Conservation (phyloP, 2,329 filamentous ascomycete species). For the Dryadomyces sulphureus region DNA sequence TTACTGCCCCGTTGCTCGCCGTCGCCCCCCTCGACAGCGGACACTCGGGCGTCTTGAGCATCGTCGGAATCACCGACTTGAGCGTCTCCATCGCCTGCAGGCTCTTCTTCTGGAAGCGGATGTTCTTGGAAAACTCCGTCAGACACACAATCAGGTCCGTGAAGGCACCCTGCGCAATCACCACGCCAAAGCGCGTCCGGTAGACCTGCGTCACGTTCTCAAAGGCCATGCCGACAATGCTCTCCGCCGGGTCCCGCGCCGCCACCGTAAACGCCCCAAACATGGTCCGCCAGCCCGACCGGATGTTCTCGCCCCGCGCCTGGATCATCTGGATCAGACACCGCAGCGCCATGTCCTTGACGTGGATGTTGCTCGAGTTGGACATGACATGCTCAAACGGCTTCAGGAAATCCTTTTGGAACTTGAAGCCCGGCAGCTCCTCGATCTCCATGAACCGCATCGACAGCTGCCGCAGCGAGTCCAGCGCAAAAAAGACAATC, state of each 20-base stretch:
- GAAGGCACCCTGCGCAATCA: conserved; percentile 93
- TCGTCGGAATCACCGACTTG: conserved; percentile 84
- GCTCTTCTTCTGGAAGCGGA: conserved; percentile 97
- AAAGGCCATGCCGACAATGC: conserved; percentile 90
- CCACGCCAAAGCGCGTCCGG: conserved; percentile 85
- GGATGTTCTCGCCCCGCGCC: conserved; percentile 87
- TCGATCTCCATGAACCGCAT: conserved; percentile 99
- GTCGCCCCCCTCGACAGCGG: too few species aligned
- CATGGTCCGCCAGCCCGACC: conserved; percentile 98
- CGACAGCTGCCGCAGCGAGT: conserved; percentile 85
- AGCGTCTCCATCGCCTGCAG: conserved; percentile 88
- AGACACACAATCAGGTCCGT: conserved; percentile 91
- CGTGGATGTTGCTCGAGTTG: conserved; percentile 77
- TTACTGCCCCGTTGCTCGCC: conserved; percentile 35
- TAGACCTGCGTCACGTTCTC: conserved; percentile 95
- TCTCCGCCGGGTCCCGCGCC: conserved; percentile 82
- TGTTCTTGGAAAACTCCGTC: conserved; percentile 97
- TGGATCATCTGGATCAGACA: conserved; percentile 99
- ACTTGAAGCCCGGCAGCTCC: conserved; percentile 96
- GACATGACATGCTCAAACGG: conserved; percentile 96
- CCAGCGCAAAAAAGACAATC: conserved; percentile 93
- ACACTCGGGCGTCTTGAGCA: conserved; percentile 92
- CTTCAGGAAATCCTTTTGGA: conserved; percentile 98
- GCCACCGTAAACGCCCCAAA: conserved; percentile 97
- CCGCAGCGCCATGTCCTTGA: conserved; percentile 93